Evolutionary conservation across 441 rosid species (phyloP), one percentile per base, ranked within the genome.

Genomic region (Euphorbia celastroides): DNA sequence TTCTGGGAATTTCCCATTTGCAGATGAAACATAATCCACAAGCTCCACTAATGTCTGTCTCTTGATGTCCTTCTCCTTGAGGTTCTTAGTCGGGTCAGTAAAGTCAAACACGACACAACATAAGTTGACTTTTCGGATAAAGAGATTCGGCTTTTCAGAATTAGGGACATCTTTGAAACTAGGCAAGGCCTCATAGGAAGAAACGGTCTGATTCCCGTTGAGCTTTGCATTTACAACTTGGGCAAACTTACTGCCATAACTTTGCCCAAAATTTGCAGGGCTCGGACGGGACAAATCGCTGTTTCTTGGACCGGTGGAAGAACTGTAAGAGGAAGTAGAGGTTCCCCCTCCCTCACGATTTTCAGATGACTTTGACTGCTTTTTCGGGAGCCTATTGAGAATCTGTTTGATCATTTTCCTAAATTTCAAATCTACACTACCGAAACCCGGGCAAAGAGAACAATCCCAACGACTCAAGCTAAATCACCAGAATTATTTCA

Each of bases 341-440:
- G 57, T 77, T 64, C 77, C 83, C 57, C 82, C 84, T 26, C 84
- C 88, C 58, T 85, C 87, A 25, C 83, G 84, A 68, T 56, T 71
- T 55, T 85, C 89, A 50, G 78, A 69, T 19, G 93, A 84, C 70
- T 87, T 88, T 7, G 90, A 82, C 25, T 88, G 85, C 82, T 92
- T 92, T 82, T 81, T 73, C 2, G 96, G 97, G 71, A 89, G 88
- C 89, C 84, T 89, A 79, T 87, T 92, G 34, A 92, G 81, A 72
- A 92, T 80, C 81, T 92, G 87, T 66, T 86, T 89, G 76, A 90
- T 82, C 97, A 87, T 91, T 70, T 78, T 81, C 60, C 27, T 30
- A 60, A 44, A 41, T 23, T 11, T 42, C 12, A 65, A n/a, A 26
- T 44, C 65, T 57, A 65, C 34, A 23, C 62, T 73, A 50, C 58